Evolutionary conservation across 306 rosid genomes (phyloP).

Genomic region (Prunus dulcis): DNA sequence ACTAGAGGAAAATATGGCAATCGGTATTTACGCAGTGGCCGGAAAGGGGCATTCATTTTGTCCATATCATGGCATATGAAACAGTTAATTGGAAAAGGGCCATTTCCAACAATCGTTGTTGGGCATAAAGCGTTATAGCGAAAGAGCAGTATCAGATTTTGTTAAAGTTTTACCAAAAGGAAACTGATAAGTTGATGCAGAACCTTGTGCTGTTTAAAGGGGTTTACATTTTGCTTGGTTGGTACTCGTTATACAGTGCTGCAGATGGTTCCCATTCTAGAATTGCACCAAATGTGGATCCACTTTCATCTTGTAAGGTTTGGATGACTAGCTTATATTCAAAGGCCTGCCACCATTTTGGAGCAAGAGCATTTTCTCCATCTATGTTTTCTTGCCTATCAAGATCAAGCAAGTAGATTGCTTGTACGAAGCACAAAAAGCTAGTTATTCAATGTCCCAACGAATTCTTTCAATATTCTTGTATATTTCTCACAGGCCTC

Average conservation of each 20-base stretch:
- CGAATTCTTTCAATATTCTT: too few species aligned
- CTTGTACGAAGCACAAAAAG: slow-evolving; percentile 36
- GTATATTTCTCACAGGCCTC: too few species aligned
- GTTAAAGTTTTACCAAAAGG: background rate
- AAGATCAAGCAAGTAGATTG: slow-evolving; percentile 79
- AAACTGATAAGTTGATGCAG: background rate
- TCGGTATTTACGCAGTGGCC: background rate
- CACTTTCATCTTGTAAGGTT: slow-evolving; percentile 66
- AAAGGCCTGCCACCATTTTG: slow-evolving; percentile 93
- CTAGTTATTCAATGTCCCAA: too few species aligned
- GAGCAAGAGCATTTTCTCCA: slow-evolving; percentile 60
- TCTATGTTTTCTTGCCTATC: slow-evolving; percentile 75
- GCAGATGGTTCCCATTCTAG: slow-evolving; percentile 85
- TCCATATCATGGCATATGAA: background rate
- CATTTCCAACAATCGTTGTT: background rate
- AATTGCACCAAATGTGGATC: slow-evolving; percentile 82
- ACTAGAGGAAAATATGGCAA: background rate
- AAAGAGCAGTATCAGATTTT: background rate
- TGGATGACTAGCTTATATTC: slow-evolving; percentile 59
- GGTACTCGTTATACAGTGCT: slow-evolving; percentile 30
- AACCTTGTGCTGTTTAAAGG: background rate
- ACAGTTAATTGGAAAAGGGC: background rate
- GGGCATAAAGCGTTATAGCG: background rate
- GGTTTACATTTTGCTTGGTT: too few species aligned
- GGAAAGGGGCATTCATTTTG: background rate